A percentile compares a stretch with the other conserved stretches of the same genome.
phyloP scores from a whole-genome alignment of 805 yeast species.

The Suhomyces kilbournensis region DNA sequence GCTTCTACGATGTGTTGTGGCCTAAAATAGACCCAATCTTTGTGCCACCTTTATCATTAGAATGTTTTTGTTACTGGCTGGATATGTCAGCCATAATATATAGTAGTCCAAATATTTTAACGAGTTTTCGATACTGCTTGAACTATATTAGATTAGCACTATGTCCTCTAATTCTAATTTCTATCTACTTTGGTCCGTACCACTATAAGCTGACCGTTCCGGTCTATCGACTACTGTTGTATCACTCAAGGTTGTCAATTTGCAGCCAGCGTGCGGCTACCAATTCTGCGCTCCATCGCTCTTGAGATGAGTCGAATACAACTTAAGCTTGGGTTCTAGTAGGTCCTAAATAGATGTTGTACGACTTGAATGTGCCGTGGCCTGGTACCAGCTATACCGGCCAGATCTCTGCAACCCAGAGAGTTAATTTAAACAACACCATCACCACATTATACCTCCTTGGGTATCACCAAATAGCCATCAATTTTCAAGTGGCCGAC shows the following conservation, averaged over 20 bases:
- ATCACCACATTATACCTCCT: slow-evolving; percentile 52
- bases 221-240: background rate
- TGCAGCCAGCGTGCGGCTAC: background rate
- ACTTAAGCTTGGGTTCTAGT: too few species aligned
- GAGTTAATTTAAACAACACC: slow-evolving; percentile 45
- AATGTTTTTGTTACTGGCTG: background rate
- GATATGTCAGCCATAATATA: background rate
- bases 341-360: slow-evolving; percentile 12
- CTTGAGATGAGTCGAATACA: background rate
- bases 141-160: too few species aligned
- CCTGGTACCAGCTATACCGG: slow-evolving; percentile 51
- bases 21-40: too few species aligned
- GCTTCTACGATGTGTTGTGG: too few species aligned
- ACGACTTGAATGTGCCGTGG: slow-evolving; percentile 74
- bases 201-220: background rate
- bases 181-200: background rate
- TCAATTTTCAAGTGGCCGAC: slow-evolving; percentile 60
- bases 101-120: too few species aligned
- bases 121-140: too few species aligned
- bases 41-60: background rate
- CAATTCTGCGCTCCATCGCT: background rate
- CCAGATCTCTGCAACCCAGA: slow-evolving; percentile 40
- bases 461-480: slow-evolving; percentile 75
- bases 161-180: too few species aligned
- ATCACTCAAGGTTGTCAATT: background rate